Evolutionary conservation across 2,329 filamentous ascomycete genomes (phyloP), one percentile per base, ranked within the genome.

Genomic region (Dactylonectria macrodidyma): DNA sequence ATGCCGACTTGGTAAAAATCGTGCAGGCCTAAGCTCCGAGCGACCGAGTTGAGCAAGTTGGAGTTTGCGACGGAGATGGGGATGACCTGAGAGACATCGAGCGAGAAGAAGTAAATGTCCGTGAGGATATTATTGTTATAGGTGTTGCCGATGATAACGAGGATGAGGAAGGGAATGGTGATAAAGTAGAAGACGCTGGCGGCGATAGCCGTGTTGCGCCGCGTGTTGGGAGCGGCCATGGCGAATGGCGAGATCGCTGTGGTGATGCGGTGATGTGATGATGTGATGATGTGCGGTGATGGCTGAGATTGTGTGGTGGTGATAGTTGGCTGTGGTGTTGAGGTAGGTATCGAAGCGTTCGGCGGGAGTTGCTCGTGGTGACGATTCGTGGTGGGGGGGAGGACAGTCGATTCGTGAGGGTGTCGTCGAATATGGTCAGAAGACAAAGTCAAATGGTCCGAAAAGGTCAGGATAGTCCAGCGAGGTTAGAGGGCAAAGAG

Each of bases 1-100:
- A 98, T 83, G 6, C 95, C 95, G 33, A 97, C 93, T 76, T 95
- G 93, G 81, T 98, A 98, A 82, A 97, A 98, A 81, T 98, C 95
- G 79, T 97, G 94, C 56, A 98, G 86, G 34, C 95, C 95, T 61
- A 98, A 85, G 24, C 92, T 93, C 59, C 93, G 91, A 4, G 95
- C 94, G 72, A 97, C 95, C 52, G 91, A 94, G 84, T 97, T 97
- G 81, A 97, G 92, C 52, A 97, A 86, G 26, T 87, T 83, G 10
- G 90, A 90, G 78, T 95, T 92, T 48, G 92, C 91, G 16, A 93
- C 88, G 5, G 88, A 90, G 38, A 89, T 84, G 0, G 93, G 92
- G 64, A 97, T 91, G 78, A 98, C 92, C 76, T 97, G 88, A 73
- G 93, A 89, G 56, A 98, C 87, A 81, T 97, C 89, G 75, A 98